Conservation (phyloP, 805 yeast species). For the Scheffersomyces ergatensis region DNA sequence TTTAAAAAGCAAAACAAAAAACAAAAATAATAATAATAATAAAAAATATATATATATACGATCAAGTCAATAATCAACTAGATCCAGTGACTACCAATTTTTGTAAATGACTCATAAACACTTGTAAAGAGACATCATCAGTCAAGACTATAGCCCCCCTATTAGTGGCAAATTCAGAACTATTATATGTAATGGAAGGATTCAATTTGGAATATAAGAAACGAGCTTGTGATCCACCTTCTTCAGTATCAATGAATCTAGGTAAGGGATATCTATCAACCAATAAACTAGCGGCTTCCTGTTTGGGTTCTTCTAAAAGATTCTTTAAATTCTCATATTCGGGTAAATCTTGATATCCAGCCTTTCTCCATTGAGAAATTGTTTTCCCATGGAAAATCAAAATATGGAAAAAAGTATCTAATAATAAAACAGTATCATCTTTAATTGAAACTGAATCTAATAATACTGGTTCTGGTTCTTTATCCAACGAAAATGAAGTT, state of each 20-base stretch:
- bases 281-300: constrained; percentile 88
- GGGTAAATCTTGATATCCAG: constrained; percentile 87
- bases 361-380: constrained; percentile 94
- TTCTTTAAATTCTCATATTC: constrained; percentile 87
- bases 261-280: constrained; percentile 97
- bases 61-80: constrained; percentile 19
- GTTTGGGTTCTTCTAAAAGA: constrained; percentile 83
- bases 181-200: constrained; percentile 84
- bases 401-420: constrained; percentile 96
- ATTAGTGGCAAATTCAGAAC: constrained; percentile 45
- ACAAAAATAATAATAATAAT: too few species aligned
- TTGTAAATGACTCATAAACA: constrained; percentile 92
- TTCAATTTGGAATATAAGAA: constrained; percentile 92
- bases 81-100: constrained; percentile 72
- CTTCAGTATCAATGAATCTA: constrained; percentile 94
- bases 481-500: constrained; percentile 73
- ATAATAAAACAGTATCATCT: constrained; percentile 79
- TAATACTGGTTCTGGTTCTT: constrained; percentile 86
- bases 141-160: constrained; percentile 82
- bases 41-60: too few species aligned
- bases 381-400: constrained; percentile 94
- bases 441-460: constrained; percentile 90
- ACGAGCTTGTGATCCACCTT: constrained; percentile 98
- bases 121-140: constrained; percentile 93
- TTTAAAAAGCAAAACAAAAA: too few species aligned